These are phyloP conservation scores for Lolium multiflorum DNA, from an alignment of 176 grass and related monocot species.

Conservation along the genomic window DNA sequence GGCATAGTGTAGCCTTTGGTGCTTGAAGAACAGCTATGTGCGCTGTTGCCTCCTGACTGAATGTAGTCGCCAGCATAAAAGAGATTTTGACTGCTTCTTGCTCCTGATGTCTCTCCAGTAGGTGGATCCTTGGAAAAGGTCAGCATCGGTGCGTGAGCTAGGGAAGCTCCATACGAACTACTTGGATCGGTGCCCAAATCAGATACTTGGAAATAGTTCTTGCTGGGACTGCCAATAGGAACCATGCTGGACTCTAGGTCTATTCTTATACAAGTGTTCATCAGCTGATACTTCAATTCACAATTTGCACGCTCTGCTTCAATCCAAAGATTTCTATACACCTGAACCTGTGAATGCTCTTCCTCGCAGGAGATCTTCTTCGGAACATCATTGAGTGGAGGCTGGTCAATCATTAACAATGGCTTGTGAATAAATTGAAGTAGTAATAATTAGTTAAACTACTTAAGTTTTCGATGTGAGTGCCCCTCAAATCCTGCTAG, in stretches of 20 bases:
- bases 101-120: slow-evolving; percentile 29
- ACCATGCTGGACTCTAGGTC: slow-evolving; percentile 43
- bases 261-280: slow-evolving; percentile 44
- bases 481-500: neutral
- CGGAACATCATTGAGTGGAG: slow-evolving; percentile 34
- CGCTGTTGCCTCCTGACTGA: slow-evolving; percentile 10
- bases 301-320: slow-evolving; percentile 56
- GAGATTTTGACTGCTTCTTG: slow-evolving; percentile 29
- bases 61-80: slow-evolving; percentile 23
- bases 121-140: slow-evolving; percentile 22
- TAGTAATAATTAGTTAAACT: slow-evolving; percentile 16
- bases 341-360: slow-evolving; percentile 42
- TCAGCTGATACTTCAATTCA: slow-evolving; percentile 70
- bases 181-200: slow-evolving; percentile 35
- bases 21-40: slow-evolving; percentile 29
- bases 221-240: slow-evolving; percentile 44
- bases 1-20: neutral
- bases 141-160: neutral
- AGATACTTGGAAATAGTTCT: slow-evolving; percentile 35
- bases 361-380: slow-evolving; percentile 36
- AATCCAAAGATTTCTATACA: slow-evolving; percentile 71
- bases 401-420: slow-evolving; percentile 44
- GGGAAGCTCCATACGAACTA: slow-evolving; percentile 27
- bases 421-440: slow-evolving; percentile 28
- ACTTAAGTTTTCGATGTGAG: neutral